A percentile compares a stretch with the other conserved stretches of the same genome.
These are phyloP conservation scores for Aspergillus sp. DNA, from an alignment of 2,329 filamentous ascomycete species.

Conservation along the genomic window DNA sequence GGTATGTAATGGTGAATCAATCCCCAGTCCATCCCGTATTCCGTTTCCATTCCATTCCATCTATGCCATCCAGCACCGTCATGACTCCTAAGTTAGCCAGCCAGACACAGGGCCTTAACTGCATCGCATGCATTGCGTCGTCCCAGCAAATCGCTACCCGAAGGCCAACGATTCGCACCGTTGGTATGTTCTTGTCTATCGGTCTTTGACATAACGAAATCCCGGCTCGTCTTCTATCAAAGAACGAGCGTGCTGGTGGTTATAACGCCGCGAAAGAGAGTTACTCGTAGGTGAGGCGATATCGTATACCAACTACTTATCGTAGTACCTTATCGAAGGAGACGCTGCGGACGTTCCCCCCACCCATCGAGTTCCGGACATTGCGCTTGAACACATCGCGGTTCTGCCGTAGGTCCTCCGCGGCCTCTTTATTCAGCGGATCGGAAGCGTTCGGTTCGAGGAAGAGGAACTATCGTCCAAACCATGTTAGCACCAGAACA, in stretches of 20 bases:
- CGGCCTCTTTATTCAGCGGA: constrained; percentile 97
- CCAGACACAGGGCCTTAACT: no score
- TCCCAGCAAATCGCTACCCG: neutral
- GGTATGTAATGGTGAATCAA: constrained; percentile 8
- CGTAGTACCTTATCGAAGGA: constrained; percentile 77
- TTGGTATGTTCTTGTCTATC: neutral
- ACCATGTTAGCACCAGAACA: neutral
- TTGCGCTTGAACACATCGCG: constrained; percentile 89
- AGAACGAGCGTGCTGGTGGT: neutral
- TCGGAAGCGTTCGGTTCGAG: constrained; percentile 96
- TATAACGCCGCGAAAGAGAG: neutral
- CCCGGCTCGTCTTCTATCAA: neutral
- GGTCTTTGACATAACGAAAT: neutral
- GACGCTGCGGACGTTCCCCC: constrained; percentile 71
- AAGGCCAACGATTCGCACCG: neutral
- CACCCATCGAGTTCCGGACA: constrained; percentile 78
- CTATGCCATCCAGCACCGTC: no score
- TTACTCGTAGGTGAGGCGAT: neutral
- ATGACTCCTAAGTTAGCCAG: no score
- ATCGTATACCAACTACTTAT: constrained; percentile 32
- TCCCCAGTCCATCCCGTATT: neutral
- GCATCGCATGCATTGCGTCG: neutral
- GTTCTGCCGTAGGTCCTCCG: constrained; percentile 83
- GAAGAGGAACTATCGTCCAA: constrained; percentile 75
- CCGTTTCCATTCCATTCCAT: neutral